phyloP scores from a whole-genome alignment of 441 rosid species.

The Populus hybrid region DNA sequence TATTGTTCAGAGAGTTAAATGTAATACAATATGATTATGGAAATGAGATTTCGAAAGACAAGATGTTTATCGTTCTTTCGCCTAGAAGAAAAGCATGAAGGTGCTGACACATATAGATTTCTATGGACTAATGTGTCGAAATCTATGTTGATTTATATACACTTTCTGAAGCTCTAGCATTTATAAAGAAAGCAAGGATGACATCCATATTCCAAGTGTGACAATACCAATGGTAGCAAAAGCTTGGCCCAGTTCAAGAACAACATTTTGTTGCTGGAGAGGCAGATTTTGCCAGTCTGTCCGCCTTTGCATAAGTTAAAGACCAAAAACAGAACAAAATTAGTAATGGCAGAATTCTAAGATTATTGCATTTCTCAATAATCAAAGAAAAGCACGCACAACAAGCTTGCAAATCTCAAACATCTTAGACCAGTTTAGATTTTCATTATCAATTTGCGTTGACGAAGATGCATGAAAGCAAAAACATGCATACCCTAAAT shows the following conservation, averaged over 20 bases:
- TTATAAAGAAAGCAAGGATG: slow-evolving; percentile 47
- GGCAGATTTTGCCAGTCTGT: slow-evolving; percentile 83
- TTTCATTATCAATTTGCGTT: not conserved
- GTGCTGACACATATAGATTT: slow-evolving; percentile 18
- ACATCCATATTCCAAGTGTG: slow-evolving; percentile 75
- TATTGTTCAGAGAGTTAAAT: not conserved
- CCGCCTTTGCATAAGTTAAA: slow-evolving; percentile 37
- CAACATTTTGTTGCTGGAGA: slow-evolving; percentile 44
- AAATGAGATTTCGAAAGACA: not conserved
- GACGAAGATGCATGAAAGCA: not conserved
- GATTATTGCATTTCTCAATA: not conserved
- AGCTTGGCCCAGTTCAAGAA: slow-evolving; percentile 70
- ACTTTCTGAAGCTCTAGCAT: slow-evolving; percentile 13
- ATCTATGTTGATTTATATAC: slow-evolving; percentile 28
- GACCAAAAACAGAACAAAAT: slow-evolving; percentile 10
- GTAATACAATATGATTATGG: not conserved
- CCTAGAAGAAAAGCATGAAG: slow-evolving; percentile 9
- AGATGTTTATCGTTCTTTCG: not conserved
- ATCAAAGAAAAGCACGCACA: not conserved
- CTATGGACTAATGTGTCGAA: slow-evolving; percentile 15
- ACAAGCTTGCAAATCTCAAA: not conserved
- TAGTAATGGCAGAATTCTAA: not conserved
- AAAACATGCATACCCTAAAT: slow-evolving; percentile 62
- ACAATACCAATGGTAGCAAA: slow-evolving; percentile 71
- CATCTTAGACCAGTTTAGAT: not conserved